Base-by-base conservation (phyloP, 148 eudicot genomes). In the Gaultheria prostrata region DNA sequence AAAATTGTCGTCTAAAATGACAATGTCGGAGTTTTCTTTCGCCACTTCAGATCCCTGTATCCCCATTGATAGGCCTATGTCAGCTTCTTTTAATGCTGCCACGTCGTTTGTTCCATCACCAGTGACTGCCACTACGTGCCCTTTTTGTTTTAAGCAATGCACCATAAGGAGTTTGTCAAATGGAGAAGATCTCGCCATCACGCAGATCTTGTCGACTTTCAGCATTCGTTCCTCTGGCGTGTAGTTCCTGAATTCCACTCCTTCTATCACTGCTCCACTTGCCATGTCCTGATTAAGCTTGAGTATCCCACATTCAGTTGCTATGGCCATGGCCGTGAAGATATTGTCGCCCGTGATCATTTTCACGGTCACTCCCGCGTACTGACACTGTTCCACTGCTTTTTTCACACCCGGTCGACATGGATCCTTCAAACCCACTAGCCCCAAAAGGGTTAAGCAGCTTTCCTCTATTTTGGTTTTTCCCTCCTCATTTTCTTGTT, bases 301-400 rank as follows among this genome's bases (percentile, higher is more conserved):
- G 28, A 86, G 74, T 79, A 86, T 79, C 26, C 88, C 88, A 80
- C 88, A 86, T 8, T 83, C 83, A 0, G 79, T 76, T 12, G 85
- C 85, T n/a, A 83, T 65, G 1, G 80, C 83, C 80, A 32, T 79
- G 1, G 88, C 85, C 14, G 77, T 83, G 17, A 28, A 73, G 0
- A 80, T n/a, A 20, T 83, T 65, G 20, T 86, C 77, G 3, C 83
- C 81, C 0, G 88, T 86, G 51, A 83, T 35, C 81, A 86, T 39
- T 65, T 59, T 83, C 63, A 86, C 13, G 0, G 50, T 73, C 15
- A 86, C 65, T 61, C 85, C 85, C 20, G 85, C 83, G 18, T 6
- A 0, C 24, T 50, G 74, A 54, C 69, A 83, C 75, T 65, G 80
- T 21, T 75, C 17, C 14, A 86, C 73, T 5, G 88, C 85, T 53